These are phyloP conservation scores for Ettlia oleoabundans DNA, from an alignment of 139 green algal genomes.

Conservation along the genomic window DNA sequence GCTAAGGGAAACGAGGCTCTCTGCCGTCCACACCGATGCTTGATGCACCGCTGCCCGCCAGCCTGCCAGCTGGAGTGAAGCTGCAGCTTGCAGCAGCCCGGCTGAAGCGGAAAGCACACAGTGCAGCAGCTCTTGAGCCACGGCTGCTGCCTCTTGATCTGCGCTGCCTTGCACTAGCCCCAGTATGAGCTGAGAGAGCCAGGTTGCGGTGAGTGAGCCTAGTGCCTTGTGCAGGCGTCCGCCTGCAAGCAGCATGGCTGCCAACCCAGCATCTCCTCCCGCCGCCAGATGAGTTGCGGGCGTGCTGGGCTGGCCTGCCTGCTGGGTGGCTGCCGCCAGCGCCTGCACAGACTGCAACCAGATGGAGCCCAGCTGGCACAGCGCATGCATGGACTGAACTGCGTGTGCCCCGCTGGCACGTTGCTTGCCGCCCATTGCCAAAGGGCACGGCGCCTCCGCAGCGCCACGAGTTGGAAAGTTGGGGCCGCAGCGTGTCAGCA, in stretches of 20 bases:
- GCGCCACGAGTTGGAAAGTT: conserved; percentile 7
- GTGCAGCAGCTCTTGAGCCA: conserved; percentile 8
- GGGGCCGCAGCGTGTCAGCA: conserved; percentile 30
- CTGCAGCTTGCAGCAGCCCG: conserved; percentile 7
- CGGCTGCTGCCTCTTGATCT: conserved; percentile 11
- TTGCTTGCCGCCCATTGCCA: not conserved
- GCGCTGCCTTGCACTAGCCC: not conserved
- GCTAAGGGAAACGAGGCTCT: conserved; percentile 22
- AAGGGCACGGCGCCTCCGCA: not conserved
- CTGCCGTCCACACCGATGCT: conserved; percentile 1
- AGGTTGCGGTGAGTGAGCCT: conserved; percentile 34
- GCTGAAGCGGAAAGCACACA: not conserved
- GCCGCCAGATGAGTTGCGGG: not conserved
- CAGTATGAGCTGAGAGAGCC: conserved; percentile 28
- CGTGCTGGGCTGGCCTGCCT: conserved; percentile 3
- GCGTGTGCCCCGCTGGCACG: not conserved
- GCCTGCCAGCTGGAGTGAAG: not conserved
- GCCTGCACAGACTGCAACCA: conserved; percentile 3
- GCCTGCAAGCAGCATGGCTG: not conserved
- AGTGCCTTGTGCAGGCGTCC: not conserved
- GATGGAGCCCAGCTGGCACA: conserved; percentile 1
- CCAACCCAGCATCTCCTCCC: not conserved
- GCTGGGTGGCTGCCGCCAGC: not conserved
- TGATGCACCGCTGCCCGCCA: conserved; percentile 10
- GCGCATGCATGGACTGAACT: not conserved